Evolutionary conservation across 2,329 filamentous ascomycete genomes (phyloP).

Genomic region (Penicillium sclerotiorum): DNA sequence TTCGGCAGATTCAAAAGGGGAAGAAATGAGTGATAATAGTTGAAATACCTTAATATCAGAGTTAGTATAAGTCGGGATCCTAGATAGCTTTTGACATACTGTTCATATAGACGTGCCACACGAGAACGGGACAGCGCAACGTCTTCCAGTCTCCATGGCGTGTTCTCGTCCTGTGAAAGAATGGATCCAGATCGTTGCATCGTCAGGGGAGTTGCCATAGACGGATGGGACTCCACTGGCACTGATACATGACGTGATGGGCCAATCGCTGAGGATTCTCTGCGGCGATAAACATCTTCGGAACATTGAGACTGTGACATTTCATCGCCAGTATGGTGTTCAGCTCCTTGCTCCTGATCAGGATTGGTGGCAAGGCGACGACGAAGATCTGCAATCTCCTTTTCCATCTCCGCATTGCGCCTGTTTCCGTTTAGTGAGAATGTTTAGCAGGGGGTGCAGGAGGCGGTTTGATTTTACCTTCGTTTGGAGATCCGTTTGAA

Average conservation of each 20-base stretch:
- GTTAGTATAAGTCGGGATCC: too few relatives aligned
- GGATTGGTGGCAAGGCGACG: slow-evolving; percentile 44
- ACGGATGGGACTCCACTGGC: slow-evolving; percentile 35
- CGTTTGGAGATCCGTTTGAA: slow-evolving; percentile 69
- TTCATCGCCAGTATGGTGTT: slow-evolving; percentile 32
- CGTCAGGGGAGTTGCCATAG: slow-evolving; percentile 36
- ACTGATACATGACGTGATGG: slow-evolving; percentile 35
- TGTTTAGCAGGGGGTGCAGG: not conserved
- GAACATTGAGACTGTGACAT: slow-evolving; percentile 39
- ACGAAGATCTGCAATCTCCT: slow-evolving; percentile 54
- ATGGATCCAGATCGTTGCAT: slow-evolving; percentile 38
- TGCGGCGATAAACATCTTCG: slow-evolving; percentile 36
- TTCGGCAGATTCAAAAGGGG: slow-evolving; percentile 61
- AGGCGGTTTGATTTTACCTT: slow-evolving; percentile 28
- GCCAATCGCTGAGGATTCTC: slow-evolving; percentile 32
- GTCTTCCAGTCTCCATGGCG: slow-evolving; percentile 55
- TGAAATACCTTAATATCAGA: slow-evolving; percentile 57
- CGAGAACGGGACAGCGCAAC: slow-evolving; percentile 41
- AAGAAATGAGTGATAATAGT: slow-evolving; percentile 64
- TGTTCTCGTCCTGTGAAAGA: slow-evolving; percentile 38
- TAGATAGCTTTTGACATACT: too few relatives aligned
- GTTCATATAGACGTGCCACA: slow-evolving; percentile 47
- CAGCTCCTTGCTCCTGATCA: slow-evolving; percentile 28
- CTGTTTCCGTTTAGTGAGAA: slow-evolving; percentile 36
- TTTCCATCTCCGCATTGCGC: slow-evolving; percentile 65